Evolutionary conservation across 768 basidiomycete species (phyloP).

Genomic region (Lactarius vividus): DNA sequence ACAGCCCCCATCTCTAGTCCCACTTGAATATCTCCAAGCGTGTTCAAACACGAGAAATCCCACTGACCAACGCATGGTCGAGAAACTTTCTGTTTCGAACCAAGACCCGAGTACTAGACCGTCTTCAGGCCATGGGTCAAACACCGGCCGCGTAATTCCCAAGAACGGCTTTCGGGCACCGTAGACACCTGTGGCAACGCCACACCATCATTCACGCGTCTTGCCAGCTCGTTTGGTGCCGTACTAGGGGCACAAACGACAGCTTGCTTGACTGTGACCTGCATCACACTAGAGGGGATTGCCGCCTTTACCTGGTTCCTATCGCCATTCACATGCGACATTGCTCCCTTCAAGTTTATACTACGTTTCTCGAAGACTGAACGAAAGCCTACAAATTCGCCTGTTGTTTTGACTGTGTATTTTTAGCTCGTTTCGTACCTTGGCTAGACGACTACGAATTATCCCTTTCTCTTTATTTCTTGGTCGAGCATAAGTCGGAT

Average conservation of each 20-base stretch:
- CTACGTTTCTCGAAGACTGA: constrained; percentile 1
- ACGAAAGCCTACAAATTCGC: constrained; percentile 11
- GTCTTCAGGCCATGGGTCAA: not conserved
- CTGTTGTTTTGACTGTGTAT: constrained; percentile 16
- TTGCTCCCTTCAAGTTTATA: constrained; percentile 3
- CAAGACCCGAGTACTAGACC: constrained; percentile 10
- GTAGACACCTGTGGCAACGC: not conserved
- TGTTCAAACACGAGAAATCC: constrained; percentile 20
- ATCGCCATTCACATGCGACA: not conserved
- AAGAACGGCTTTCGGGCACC: constrained; percentile 6
- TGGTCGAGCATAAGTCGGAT: not conserved
- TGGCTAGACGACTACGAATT: constrained; percentile 15
- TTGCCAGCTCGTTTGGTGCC: not conserved
- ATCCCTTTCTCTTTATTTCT: not conserved
- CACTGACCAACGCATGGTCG: constrained; percentile 21
- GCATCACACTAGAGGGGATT: not conserved
- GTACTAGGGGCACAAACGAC: constrained; percentile 5
- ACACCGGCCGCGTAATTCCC: constrained; percentile 1
- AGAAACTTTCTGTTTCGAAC: constrained; percentile 20
- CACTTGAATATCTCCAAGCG: constrained; percentile 24
- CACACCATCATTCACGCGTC: not conserved
- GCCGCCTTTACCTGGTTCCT: not conserved
- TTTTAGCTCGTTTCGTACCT: constrained; percentile 11
- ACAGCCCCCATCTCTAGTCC: constrained; percentile 21
- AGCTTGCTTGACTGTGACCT: not conserved